Conservation (phyloP, 805 yeast genomes). For the Suhomyces canberraensis region DNA sequence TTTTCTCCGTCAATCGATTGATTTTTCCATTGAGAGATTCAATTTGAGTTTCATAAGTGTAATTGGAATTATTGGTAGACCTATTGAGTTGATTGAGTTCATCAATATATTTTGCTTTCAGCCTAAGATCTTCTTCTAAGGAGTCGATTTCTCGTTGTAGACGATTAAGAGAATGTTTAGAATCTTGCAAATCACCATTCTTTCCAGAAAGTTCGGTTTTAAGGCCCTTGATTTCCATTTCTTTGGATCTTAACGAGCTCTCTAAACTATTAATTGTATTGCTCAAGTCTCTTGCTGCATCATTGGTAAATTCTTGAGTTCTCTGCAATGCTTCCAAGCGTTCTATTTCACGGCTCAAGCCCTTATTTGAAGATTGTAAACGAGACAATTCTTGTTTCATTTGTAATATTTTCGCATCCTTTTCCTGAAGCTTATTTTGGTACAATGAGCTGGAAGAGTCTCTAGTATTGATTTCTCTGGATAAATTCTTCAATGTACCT, state of each 20-base stretch:
- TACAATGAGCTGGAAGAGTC: not conserved
- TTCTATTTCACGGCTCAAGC: not conserved
- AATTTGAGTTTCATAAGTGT: constrained; percentile 23
- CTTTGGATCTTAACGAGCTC: not conserved
- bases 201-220: constrained; percentile 1
- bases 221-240: not conserved
- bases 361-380: not conserved
- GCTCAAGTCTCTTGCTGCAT: not conserved
- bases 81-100: constrained; percentile 13
- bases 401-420: not conserved
- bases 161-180: constrained; percentile 3
- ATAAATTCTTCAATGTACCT: not conserved
- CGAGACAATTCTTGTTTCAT: not conserved
- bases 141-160: constrained; percentile 8
- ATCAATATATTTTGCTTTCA: constrained; percentile 6
- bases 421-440: not conserved
- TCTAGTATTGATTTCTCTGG: not conserved
- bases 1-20: constrained; percentile 13
- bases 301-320: not conserved
- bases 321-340: not conserved
- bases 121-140: constrained; percentile 8
- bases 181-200: constrained; percentile 3
- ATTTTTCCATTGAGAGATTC: constrained; percentile 21
- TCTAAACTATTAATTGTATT: not conserved
- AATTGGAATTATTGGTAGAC: constrained; percentile 11